phyloP scores from a whole-genome alignment of 2,329 filamentous ascomycete genomes.

The Aspergillus ochraceoroseus region DNA sequence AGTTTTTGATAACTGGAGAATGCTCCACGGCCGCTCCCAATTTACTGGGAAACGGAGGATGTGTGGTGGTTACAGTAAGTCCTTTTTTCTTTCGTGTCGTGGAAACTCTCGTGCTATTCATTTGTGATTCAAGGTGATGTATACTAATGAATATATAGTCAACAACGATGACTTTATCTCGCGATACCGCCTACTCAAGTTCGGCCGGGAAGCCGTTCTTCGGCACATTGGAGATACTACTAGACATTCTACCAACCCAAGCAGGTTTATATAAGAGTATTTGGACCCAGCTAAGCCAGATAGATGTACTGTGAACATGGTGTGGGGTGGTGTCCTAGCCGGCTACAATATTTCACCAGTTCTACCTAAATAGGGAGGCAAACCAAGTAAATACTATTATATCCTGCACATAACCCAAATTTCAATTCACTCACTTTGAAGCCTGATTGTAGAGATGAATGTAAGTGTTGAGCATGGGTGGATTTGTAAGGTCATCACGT shows the following conservation, averaged over 20 bases:
- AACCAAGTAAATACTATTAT: background rate
- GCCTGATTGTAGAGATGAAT: too few relatives aligned
- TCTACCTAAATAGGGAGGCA: too few relatives aligned
- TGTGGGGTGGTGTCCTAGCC: too few relatives aligned
- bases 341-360: too few relatives aligned
- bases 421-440: too few relatives aligned
- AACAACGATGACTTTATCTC: slow-evolving; percentile 77
- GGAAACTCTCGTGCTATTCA: too few relatives aligned
- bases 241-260: slow-evolving; percentile 10
- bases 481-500: slow-evolving; percentile 29
- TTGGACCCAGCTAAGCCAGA: too few relatives aligned
- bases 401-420: too few relatives aligned
- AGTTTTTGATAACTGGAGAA: slow-evolving; percentile 97
- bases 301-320: too few relatives aligned
- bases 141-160: slow-evolving; percentile 47
- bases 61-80: slow-evolving; percentile 84
- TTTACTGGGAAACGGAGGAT: slow-evolving; percentile 83
- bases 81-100: too few relatives aligned
- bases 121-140: background rate
- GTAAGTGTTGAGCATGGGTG: too few relatives aligned
- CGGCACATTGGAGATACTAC: slow-evolving; percentile 28
- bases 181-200: slow-evolving; percentile 68
- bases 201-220: slow-evolving; percentile 39
- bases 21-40: slow-evolving; percentile 76
- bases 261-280: slow-evolving; percentile 11